Base-by-base conservation (phyloP, 495 filamentous ascomycete genomes). In the Neurospora sp. region DNA sequence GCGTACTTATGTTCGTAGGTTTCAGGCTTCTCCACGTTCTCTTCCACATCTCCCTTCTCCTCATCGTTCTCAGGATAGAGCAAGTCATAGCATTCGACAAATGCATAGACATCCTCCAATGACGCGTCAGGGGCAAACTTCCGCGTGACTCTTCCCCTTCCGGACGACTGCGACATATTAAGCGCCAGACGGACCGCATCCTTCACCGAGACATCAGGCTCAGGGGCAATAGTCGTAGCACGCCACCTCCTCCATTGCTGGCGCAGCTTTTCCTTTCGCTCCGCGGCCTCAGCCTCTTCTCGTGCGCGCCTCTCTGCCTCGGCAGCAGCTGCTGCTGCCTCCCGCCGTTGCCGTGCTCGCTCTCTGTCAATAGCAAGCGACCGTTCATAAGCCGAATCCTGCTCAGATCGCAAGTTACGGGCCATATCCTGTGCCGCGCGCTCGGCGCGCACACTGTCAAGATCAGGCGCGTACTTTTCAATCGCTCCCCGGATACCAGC, bases 31-130 rank as follows among this genome's bases (percentile, higher is more conserved):
- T 80, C 74, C 0, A 80, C 79, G 22, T 12, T 61, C 20, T 61
- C 53, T 9, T 61, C 53, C 22, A 9, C 14, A 31, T 61, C 53
- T 35, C 12, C 22, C n/a, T 78, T 77, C 27, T 79, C 74, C 10
- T 81, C 83, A 11, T 75, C 69, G 12, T 81, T 75, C 27, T 80
- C 80, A 8, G 71, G 42, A 40, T 84, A 79, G 10, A 94, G 73
- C 0, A 90, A 72, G 70, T 93, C 91, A 79, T 95, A 91, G 81
- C 96, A 98, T 77, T 98, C 96, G 3, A 98, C 94, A 81, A 96
- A 97, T 2, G 95, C 96, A 81, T 99, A 98, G 0, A 99, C 81
- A 76, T 97, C 94, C 78, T 99, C 96, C 38, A 98, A 82, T 2
- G 84, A 83, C 1, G 90, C 88, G 3, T 88, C 83, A 4, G 85